phyloP scores from a whole-genome alignment of 1,284 basidiomycete species.

The Moesziomyces aphidis region DNA sequence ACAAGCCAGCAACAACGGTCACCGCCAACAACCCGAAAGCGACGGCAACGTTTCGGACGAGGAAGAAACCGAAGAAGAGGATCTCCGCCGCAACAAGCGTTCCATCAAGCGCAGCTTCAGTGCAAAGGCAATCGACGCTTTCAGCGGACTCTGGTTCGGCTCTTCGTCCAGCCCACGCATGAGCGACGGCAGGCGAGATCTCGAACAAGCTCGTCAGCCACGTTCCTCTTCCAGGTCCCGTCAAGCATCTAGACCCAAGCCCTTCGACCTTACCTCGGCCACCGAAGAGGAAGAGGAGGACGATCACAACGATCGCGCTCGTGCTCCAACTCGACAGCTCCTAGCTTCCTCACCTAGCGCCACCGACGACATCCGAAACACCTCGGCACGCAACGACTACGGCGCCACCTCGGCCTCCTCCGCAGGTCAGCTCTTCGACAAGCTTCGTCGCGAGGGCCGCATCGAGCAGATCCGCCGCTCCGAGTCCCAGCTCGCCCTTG shows the following conservation, averaged over 20 bases:
- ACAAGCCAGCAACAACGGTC: constrained; percentile 7
- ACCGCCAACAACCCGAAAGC: constrained; percentile 25
- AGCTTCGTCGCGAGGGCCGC: constrained; percentile 40
- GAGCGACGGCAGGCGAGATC: constrained; percentile 15
- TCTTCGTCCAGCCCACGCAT: constrained; percentile 23
- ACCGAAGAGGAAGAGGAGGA: constrained; percentile 40
- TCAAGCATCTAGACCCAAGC: constrained; percentile 5
- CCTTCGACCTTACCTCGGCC: constrained; percentile 32
- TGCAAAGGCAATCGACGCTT: constrained; percentile 47
- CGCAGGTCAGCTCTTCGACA: constrained; percentile 46
- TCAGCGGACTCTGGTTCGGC: constrained; percentile 56
- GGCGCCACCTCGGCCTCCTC: constrained; percentile 30
- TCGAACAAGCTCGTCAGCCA: constrained; percentile 23
- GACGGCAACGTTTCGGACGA: constrained; percentile 55
- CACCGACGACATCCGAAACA: background rate
- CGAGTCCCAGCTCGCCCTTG: constrained; percentile 41
- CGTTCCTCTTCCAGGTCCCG: constrained; percentile 3
- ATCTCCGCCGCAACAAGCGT: constrained; percentile 15
- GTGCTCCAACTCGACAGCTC: background rate
- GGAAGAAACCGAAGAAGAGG: constrained; percentile 52
- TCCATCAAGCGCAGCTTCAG: constrained; percentile 51
- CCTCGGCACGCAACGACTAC: constrained; percentile 21
- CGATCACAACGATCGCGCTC: constrained; percentile 1
- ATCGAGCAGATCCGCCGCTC: constrained; percentile 44
- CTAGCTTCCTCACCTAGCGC: constrained; percentile 15